phyloP scores from a whole-genome alignment of 2,329 filamentous ascomycete genomes.

The Fusarium agapanthi region DNA sequence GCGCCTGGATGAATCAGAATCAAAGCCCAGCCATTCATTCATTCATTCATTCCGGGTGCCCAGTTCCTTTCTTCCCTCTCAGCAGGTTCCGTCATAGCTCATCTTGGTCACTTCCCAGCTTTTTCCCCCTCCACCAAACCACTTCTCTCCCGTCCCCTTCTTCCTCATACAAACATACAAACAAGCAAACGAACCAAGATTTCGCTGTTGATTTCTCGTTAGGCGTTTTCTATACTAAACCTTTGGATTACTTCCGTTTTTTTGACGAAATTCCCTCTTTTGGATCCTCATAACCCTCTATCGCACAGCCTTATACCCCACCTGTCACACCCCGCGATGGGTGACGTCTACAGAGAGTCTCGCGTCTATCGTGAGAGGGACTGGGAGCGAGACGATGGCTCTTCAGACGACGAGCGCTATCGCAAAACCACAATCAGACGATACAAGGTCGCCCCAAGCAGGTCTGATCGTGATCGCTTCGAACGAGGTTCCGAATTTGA shows the following conservation, averaged over 20 bases:
- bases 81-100: slow-evolving; percentile 39
- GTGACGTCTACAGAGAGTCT: slow-evolving; percentile 46
- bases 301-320: slow-evolving; percentile 19
- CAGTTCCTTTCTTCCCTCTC: slow-evolving; percentile 22
- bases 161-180: slow-evolving; percentile 31
- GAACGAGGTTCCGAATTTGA: slow-evolving; percentile 55
- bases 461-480: slow-evolving; percentile 54
- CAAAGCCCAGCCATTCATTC: slow-evolving; percentile 25
- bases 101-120: slow-evolving; percentile 19
- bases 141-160: slow-evolving; percentile 10
- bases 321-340: slow-evolving; percentile 44
- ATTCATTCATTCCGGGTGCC: slow-evolving; percentile 21
- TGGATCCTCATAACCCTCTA: slow-evolving; percentile 13
- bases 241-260: background rate
- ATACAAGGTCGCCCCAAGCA: slow-evolving; percentile 59
- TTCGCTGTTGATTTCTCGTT: slow-evolving; percentile 31
- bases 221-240: slow-evolving; percentile 25
- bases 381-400: slow-evolving; percentile 44
- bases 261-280: background rate
- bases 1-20: background rate
- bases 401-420: slow-evolving; percentile 57
- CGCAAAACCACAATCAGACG: slow-evolving; percentile 59
- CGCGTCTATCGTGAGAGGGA: slow-evolving; percentile 49
- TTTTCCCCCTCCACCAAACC: slow-evolving; percentile 23
- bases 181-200: slow-evolving; percentile 27